Evolutionary conservation across 768 basidiomycete genomes (phyloP), one percentile per base, ranked within the genome.

Genomic region (Tylopilus balloui): DNA sequence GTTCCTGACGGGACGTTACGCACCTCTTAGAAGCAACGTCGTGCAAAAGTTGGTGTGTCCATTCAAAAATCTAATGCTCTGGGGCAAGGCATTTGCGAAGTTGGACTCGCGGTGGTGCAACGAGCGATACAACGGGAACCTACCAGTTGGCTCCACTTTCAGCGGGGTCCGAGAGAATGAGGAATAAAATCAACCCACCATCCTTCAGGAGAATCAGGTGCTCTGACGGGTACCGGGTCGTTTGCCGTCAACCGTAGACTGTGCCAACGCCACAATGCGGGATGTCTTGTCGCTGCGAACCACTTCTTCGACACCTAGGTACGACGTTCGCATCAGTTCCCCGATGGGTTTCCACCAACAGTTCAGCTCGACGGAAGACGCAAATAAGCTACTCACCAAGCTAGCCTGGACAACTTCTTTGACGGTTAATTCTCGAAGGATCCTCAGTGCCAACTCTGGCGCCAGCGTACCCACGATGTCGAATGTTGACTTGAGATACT

Each of bases 41-140:
- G 92, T 94, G 54, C 89, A 90, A 65, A 92, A 93, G 60, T 85
- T 88, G 12, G 86, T 89, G 59, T 95, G 92, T 0, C 89, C 91
- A 36, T 74, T 79, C 52, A 94, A 74, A 75, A 94, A 86, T 17
- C 83, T 72, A 43, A 93, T 74, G 17, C 73, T 76, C 65, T 93
- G 91, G 0, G 91, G 86, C 1, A 88, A 71, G 1, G 78, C 91
- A 50, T 83, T 70, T 43, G 75, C 70, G 74, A 92, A 89, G 69
- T 94, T 94, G 34, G 79, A 80, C 68, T 95, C 91, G 37, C 90
- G 84, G 64, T 89, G 84, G 59, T 92, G 87, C 12, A 93, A 74
- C 15, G 84, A 82, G 34, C 84, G 81, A 63, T 92, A 94, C 8
- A 92, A 67, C 0, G 83, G 78, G 58, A 79, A 78, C 80, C 79